Evolutionary conservation across 352 stramenopile genomes (phyloP).

Genomic region (Albugo candida): DNA sequence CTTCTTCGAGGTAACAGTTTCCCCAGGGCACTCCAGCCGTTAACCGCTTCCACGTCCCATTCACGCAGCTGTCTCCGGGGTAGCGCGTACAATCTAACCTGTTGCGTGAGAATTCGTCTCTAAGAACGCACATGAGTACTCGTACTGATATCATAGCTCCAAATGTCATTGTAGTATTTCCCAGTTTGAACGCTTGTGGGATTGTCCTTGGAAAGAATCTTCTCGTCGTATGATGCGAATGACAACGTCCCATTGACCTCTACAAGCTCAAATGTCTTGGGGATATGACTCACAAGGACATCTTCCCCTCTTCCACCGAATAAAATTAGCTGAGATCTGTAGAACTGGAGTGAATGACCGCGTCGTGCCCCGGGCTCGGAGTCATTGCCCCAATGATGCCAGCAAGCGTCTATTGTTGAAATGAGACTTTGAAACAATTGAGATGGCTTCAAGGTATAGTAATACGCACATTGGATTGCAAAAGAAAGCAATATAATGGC

Average conservation of each 20-base stretch:
- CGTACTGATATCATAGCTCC: conserved; percentile 85
- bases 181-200: conserved; percentile 46
- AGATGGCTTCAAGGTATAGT: too few species aligned
- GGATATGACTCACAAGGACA: conserved; percentile 63
- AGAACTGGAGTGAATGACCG: conserved; percentile 79
- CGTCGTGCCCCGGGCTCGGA: conserved; percentile 43
- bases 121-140: conserved; percentile 1
- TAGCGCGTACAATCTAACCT: conserved; percentile 65
- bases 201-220: conserved; percentile 29
- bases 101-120: neutral
- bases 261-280: conserved; percentile 83
- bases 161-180: conserved; percentile 92
- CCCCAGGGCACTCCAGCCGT: conserved; percentile 77
- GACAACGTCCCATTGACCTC: conserved; percentile 56
- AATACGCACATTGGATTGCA: too few species aligned
- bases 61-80: conserved; percentile 62
- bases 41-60: conserved; percentile 71
- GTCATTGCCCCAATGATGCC: conserved; percentile 19
- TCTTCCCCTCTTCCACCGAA: conserved; percentile 88
- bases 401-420: too few species aligned
- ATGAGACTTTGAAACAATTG: too few species aligned
- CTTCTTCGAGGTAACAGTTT: conserved; percentile 76
- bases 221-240: conserved; percentile 80
- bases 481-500: too few species aligned
- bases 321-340: conserved; percentile 64